Percentiles rank a stretch among this genome's conserved stretches.
Evolutionary conservation across 2,329 filamentous ascomycete species (phyloP).

Genomic region (Alternaria triticimaculans): DNA sequence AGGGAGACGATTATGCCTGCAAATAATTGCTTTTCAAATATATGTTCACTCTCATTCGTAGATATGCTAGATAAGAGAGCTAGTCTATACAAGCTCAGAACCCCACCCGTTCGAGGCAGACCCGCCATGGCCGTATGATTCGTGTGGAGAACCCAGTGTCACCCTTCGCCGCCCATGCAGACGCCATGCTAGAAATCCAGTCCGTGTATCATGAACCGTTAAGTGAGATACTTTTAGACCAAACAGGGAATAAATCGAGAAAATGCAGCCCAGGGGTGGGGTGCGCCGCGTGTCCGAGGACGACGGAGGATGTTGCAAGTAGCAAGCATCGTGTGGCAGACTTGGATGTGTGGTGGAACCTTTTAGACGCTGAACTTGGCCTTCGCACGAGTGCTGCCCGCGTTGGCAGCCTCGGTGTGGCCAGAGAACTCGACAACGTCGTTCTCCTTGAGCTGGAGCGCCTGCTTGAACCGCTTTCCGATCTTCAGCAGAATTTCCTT

Average conservation of each 20-base stretch:
- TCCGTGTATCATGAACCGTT: slow-evolving; percentile 36
- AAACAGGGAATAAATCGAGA: slow-evolving; percentile 31
- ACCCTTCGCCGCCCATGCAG: slow-evolving; percentile 47
- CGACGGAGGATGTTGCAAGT: slow-evolving; percentile 7
- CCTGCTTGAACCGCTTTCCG: slow-evolving; percentile 89
- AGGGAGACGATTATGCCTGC: not conserved
- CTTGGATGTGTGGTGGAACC: not conserved
- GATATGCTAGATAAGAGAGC: slow-evolving; percentile 36
- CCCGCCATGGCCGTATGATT: slow-evolving; percentile 34
- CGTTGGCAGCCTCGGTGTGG: slow-evolving; percentile 91
- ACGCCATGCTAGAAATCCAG: slow-evolving; percentile 48
- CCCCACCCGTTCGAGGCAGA: slow-evolving; percentile 32
- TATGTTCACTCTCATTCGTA: slow-evolving; percentile 26
- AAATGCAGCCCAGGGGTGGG: slow-evolving; percentile 19
- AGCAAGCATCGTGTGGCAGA: slow-evolving; percentile 4
- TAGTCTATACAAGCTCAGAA: slow-evolving; percentile 37
- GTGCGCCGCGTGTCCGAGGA: slow-evolving; percentile 15
- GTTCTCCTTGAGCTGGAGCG: slow-evolving; percentile 76
- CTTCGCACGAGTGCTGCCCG: slow-evolving; percentile 93
- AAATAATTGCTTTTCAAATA: not conserved
- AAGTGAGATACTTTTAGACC: slow-evolving; percentile 37
- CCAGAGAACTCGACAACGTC: slow-evolving; percentile 94
- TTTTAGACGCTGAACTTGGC: slow-evolving; percentile 84
- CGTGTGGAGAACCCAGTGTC: slow-evolving; percentile 39
- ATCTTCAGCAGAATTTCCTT: slow-evolving; percentile 84